Evolutionary conservation across 1,284 basidiomycete genomes (phyloP).

Genomic region (Malassezia japonica): DNA sequence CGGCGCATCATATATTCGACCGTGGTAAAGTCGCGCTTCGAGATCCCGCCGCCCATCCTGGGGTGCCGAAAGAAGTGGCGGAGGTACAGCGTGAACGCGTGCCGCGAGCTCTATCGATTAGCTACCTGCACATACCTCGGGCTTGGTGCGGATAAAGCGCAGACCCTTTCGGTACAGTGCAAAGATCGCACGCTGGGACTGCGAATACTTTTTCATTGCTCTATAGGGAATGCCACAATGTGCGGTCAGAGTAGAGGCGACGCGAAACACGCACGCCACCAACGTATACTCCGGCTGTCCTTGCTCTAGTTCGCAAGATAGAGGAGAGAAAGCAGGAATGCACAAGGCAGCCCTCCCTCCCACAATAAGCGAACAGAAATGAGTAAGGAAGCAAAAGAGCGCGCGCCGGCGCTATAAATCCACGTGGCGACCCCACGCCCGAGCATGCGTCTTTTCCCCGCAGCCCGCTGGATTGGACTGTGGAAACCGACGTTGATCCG

Average conservation of each 20-base stretch:
- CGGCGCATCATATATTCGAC: constrained; percentile 45
- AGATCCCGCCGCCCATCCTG: constrained; percentile 34
- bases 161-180: constrained; percentile 14
- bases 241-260: not conserved
- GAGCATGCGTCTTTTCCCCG: too few species aligned
- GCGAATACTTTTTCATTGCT: constrained; percentile 11
- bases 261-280: not conserved
- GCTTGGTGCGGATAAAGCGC: constrained; percentile 16
- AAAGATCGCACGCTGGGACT: constrained; percentile 11
- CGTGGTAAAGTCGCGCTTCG: constrained; percentile 36
- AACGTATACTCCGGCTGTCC: not conserved
- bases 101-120: constrained; percentile 26
- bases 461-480: not conserved
- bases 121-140: constrained; percentile 12
- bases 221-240: constrained; percentile 3
- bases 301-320: constrained; percentile 20
- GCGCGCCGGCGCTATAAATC: not conserved
- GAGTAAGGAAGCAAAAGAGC: constrained; percentile 6
- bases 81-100: constrained; percentile 40
- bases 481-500: too few species aligned
- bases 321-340: constrained; percentile 13
- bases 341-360: constrained; percentile 8
- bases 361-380: constrained; percentile 22
- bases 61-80: constrained; percentile 46
- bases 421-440: constrained; percentile 2